phyloP scores from a whole-genome alignment of 345 rosid genomes.

The Sapria himalayana region DNA sequence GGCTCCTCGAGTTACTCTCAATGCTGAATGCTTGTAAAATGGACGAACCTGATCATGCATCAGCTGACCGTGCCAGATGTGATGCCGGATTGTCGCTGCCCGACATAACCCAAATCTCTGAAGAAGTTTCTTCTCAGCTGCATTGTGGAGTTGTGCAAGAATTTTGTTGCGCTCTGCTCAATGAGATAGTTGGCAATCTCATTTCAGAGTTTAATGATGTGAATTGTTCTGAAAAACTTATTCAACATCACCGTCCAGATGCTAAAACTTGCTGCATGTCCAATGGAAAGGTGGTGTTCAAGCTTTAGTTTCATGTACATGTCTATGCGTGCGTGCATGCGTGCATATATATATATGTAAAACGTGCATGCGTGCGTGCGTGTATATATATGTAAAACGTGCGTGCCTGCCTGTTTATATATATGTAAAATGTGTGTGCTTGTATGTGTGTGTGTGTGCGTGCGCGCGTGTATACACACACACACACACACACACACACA shows the following conservation, averaged over 20 bases:
- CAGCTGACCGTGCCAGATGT: slow-evolving; percentile 11
- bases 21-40: slow-evolving; percentile 32
- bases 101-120: slow-evolving; percentile 38
- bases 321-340: too few species aligned
- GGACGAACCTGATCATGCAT: slow-evolving; percentile 10
- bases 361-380: too few species aligned
- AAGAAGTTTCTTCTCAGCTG: slow-evolving; percentile 54
- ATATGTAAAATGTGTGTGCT: too few species aligned
- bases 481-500: too few species aligned
- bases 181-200: slow-evolving; percentile 51
- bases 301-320: too few species aligned
- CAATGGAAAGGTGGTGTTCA: too few species aligned
- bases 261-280: slow-evolving; percentile 9
- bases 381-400: too few species aligned
- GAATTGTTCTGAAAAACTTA: slow-evolving; percentile 28
- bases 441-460: too few species aligned
- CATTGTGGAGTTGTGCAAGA: slow-evolving; percentile 59
- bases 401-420: too few species aligned
- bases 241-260: slow-evolving; percentile 19
- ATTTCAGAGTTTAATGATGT: slow-evolving; percentile 30
- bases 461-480: too few species aligned
- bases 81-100: slow-evolving; percentile 13
- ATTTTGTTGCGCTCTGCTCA: slow-evolving; percentile 63
- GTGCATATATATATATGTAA: too few species aligned
- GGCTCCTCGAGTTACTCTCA: slow-evolving; percentile 32